A percentile compares a stretch with the other conserved stretches of the same genome.
Conservation (phyloP, 768 basidiomycete species). For the Coprinopsis cinerea region DNA sequence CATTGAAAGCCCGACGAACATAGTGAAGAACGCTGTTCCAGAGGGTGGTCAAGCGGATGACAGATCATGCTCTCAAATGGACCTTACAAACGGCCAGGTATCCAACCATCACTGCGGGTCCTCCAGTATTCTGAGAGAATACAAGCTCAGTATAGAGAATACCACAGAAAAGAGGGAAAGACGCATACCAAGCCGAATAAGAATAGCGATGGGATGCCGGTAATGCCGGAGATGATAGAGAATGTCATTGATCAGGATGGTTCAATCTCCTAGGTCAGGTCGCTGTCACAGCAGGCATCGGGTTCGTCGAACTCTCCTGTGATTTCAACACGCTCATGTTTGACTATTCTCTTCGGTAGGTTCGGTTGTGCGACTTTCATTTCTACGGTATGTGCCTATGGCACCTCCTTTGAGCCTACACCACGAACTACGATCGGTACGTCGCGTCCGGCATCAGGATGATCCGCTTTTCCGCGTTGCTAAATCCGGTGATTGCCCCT, state of each 20-base stretch:
- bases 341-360: conserved; percentile 22
- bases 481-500: too few species aligned
- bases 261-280: conserved; percentile 74
- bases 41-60: neutral
- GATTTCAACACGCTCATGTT: conserved; percentile 28
- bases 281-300: conserved; percentile 71
- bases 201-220: conserved; percentile 66
- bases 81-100: conserved; percentile 57
- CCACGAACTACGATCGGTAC: conserved; percentile 58
- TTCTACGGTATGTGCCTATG: conserved; percentile 55
- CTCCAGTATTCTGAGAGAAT: conserved; percentile 54
- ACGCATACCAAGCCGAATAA: conserved; percentile 56
- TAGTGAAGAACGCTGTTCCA: conserved; percentile 53
- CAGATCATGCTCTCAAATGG: neutral
- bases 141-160: neutral
- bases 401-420: conserved; percentile 52
- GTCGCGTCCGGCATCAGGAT: neutral
- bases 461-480: neutral
- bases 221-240: conserved; percentile 72
- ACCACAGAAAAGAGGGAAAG: neutral
- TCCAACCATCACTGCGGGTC: conserved; percentile 71
- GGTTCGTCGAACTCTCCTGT: conserved; percentile 43
- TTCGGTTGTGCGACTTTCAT: conserved; percentile 66
- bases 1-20: conserved; percentile 71
- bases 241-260: conserved; percentile 59